phyloP scores from a whole-genome alignment of 2,329 filamentous ascomycete species.

The Fusarium protoensiforme region DNA sequence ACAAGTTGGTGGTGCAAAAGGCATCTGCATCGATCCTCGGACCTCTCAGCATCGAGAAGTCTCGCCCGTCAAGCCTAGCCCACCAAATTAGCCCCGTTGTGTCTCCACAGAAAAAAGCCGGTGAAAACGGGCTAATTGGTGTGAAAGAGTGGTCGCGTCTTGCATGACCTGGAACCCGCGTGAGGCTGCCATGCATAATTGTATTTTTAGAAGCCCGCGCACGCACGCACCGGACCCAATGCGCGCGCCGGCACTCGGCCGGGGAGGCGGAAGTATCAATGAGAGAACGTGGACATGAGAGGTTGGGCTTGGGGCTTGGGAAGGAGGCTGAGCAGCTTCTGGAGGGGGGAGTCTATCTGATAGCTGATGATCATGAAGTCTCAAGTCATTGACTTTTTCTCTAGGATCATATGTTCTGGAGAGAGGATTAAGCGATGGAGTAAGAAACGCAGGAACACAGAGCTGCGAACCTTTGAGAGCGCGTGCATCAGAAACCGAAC shows the following conservation, averaged over 20 bases:
- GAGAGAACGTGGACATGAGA: neutral
- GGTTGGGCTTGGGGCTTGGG: neutral
- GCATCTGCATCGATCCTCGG: constrained; percentile 1
- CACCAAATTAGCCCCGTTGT: constrained; percentile 39
- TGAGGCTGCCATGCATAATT: constrained; percentile 41
- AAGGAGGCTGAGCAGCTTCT: neutral
- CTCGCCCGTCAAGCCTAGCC: constrained; percentile 15
- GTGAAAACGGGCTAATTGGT: constrained; percentile 36
- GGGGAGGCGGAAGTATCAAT: neutral
- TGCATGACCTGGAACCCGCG: constrained; percentile 36
- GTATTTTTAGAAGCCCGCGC: constrained; percentile 41
- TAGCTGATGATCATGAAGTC: constrained; percentile 1
- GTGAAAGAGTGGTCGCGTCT: neutral
- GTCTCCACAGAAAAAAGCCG: constrained; percentile 18
- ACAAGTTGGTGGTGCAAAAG: constrained; percentile 20
- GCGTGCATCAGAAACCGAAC: neutral
- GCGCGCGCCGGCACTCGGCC: constrained; percentile 2
- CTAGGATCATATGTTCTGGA: neutral
- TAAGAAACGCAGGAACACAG: constrained; percentile 5
- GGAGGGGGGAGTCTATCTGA: neutral
- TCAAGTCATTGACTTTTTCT: neutral
- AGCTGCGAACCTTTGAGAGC: neutral
- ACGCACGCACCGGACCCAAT: neutral
- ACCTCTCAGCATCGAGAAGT: constrained; percentile 31
- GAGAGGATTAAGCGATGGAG: neutral